Percentiles rank a stretch among this genome's conserved stretches.
Evolutionary conservation across 305 asterid genomes (phyloP).

Genomic region (Fraxinus sp.): DNA sequence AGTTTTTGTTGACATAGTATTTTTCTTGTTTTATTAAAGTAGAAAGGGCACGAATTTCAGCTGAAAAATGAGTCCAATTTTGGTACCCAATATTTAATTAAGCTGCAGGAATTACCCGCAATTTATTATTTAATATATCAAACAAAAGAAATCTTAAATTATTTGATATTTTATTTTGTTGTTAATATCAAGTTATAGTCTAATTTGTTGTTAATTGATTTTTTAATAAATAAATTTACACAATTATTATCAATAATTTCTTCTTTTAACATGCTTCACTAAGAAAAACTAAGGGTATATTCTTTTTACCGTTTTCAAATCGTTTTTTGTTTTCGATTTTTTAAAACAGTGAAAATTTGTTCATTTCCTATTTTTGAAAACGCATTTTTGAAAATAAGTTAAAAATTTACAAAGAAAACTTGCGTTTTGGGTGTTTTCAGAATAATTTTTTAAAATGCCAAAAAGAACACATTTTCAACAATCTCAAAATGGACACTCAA

Average conservation of each 20-base stretch:
- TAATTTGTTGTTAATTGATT: neutral
- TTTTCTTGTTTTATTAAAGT: neutral
- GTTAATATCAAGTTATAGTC: neutral
- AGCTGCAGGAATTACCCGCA: neutral
- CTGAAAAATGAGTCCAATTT: neutral
- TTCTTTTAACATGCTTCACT: too few relatives aligned
- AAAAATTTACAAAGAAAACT: too few relatives aligned
- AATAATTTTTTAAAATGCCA: too few relatives aligned
- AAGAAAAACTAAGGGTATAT: neutral
- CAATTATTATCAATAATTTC: neutral
- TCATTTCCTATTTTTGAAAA: too few relatives aligned
- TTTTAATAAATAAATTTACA: neutral
- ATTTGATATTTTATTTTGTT: neutral
- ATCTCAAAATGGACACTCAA: too few relatives aligned
- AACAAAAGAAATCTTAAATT: neutral
- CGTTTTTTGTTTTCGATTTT: too few relatives aligned
- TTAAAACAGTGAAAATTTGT: too few relatives aligned
- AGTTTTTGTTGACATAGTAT: neutral
- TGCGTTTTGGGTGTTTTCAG: too few relatives aligned
- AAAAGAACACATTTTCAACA: too few relatives aligned
- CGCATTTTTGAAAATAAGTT: too few relatives aligned
- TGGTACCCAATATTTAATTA: neutral
- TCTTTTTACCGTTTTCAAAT: too few relatives aligned
- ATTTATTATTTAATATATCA: neutral
- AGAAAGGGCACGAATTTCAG: neutral